Conservation (phyloP, 805 yeast genomes). For the Suhomyces faveliae region DNA sequence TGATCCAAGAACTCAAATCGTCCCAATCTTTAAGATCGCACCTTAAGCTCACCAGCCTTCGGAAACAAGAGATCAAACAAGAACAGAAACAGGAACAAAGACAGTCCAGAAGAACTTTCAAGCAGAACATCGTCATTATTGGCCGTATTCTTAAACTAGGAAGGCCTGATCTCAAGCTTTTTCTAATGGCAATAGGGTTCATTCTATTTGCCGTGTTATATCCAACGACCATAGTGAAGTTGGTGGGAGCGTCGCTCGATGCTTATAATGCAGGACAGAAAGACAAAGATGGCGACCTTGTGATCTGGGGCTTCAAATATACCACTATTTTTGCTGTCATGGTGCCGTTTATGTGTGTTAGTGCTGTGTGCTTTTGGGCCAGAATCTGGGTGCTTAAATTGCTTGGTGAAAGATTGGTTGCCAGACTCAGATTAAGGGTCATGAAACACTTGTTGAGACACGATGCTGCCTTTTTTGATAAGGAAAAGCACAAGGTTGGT, state of each 20-base stretch:
- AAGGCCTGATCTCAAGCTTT: constrained; percentile 37
- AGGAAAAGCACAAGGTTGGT: constrained; percentile 46
- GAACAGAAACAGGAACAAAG: constrained; percentile 29
- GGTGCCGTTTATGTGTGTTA: constrained; percentile 44
- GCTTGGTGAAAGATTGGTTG: constrained; percentile 45
- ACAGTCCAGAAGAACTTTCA: constrained; percentile 26
- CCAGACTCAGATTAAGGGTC: constrained; percentile 39
- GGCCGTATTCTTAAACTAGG: constrained; percentile 39
- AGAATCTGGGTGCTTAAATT: constrained; percentile 41
- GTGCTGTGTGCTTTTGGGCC: constrained; percentile 48
- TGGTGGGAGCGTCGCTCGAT: constrained; percentile 44
- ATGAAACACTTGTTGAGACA: constrained; percentile 44
- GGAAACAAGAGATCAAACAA: constrained; percentile 22
- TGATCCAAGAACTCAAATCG: constrained; percentile 4
- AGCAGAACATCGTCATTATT: constrained; percentile 36
- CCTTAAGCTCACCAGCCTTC: constrained; percentile 26
- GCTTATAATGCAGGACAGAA: constrained; percentile 35
- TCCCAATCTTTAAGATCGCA: constrained; percentile 25
- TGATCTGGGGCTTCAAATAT: constrained; percentile 46
- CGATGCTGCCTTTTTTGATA: constrained; percentile 41
- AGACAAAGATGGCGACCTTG: constrained; percentile 39
- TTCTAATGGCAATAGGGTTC: constrained; percentile 39
- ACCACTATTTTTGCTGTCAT: constrained; percentile 39
- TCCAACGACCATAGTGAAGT: constrained; percentile 43
- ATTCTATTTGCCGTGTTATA: constrained; percentile 44